Conservation (phyloP, 306 rosid species). For the Vicia faba region DNA sequence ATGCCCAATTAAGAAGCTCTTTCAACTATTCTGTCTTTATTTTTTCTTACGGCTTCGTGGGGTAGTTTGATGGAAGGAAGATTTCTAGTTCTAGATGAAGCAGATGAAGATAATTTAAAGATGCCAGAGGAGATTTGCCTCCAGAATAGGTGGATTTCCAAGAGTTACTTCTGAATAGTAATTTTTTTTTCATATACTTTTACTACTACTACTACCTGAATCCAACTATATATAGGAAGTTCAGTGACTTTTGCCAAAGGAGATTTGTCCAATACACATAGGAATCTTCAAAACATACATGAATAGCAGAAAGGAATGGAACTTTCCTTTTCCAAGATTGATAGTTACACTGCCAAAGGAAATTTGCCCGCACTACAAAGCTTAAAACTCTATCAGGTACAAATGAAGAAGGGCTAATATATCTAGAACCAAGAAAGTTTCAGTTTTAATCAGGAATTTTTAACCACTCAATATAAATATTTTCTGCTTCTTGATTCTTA, state of each 20-base stretch:
- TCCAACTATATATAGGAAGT: constrained; percentile 45
- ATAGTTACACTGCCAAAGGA: constrained; percentile 64
- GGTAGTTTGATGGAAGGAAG: constrained; percentile 1
- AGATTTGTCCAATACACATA: constrained; percentile 70
- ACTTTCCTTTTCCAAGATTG: constrained; percentile 36
- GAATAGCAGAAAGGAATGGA: constrained; percentile 17
- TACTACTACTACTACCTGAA: constrained; percentile 36
- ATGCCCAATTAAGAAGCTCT: constrained; percentile 66
- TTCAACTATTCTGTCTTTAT: background rate
- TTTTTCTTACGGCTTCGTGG: background rate
- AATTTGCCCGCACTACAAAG: constrained; percentile 56
- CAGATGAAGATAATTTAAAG: constrained; percentile 25
- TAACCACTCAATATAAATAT: constrained; percentile 43
- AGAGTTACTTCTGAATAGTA: constrained; percentile 33
- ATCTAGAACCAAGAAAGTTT: constrained; percentile 44
- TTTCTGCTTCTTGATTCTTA: constrained; percentile 46
- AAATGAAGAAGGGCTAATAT: too few relatives aligned
- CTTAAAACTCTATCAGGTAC: too few relatives aligned
- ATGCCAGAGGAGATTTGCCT: constrained; percentile 65
- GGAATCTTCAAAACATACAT: constrained; percentile 41
- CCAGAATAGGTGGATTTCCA: constrained; percentile 42
- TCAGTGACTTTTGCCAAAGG: constrained; percentile 72
- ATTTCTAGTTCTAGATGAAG: constrained; percentile 39
- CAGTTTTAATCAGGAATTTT: constrained; percentile 34
- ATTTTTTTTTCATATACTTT: constrained; percentile 30